Evolutionary conservation across 495 filamentous ascomycete genomes (phyloP).

Genomic region (Pseudevernia furfuracea): DNA sequence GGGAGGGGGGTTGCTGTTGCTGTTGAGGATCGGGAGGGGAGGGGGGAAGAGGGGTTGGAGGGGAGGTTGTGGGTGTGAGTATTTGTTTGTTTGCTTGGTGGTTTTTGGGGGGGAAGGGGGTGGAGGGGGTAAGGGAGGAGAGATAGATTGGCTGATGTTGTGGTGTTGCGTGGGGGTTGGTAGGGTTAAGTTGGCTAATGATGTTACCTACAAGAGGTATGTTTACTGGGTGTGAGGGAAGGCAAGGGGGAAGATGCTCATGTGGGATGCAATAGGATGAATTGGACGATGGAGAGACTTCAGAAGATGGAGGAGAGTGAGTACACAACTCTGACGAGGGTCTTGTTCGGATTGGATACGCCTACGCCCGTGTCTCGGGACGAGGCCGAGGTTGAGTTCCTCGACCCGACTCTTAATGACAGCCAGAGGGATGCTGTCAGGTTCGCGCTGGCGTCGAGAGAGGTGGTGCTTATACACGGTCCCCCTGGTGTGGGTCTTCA

Average conservation of each 20-base stretch:
- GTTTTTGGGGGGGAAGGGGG: conserved; percentile 14
- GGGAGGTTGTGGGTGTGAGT: conserved; percentile 59
- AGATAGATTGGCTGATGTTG: too few species aligned
- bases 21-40: conserved; percentile 68
- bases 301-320: conserved; percentile 62
- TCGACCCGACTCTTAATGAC: conserved; percentile 74
- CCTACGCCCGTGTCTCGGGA: conserved; percentile 44
- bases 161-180: conserved; percentile 10
- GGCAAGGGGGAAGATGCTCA: conserved; percentile 5
- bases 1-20: conserved; percentile 54
- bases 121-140: neutral
- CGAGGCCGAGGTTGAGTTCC: conserved; percentile 53
- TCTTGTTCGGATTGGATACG: conserved; percentile 68
- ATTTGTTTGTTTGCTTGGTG: too few species aligned
- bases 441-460: conserved; percentile 74
- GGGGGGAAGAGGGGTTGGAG: conserved; percentile 53
- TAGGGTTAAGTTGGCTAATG: conserved; percentile 88
- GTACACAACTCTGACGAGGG: conserved; percentile 66
- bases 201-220: conserved; percentile 81
- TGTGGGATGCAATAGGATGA: conserved; percentile 59
- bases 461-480: conserved; percentile 90
- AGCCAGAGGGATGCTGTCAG: conserved; percentile 85
- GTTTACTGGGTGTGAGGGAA: conserved; percentile 8
- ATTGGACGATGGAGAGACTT: conserved; percentile 74
- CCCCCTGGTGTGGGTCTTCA: conserved; percentile 61